Percentiles rank a stretch among this genome's conserved stretches.
phyloP scores from a whole-genome alignment of 495 filamentous ascomycete species.

The Neurospora sp. region DNA sequence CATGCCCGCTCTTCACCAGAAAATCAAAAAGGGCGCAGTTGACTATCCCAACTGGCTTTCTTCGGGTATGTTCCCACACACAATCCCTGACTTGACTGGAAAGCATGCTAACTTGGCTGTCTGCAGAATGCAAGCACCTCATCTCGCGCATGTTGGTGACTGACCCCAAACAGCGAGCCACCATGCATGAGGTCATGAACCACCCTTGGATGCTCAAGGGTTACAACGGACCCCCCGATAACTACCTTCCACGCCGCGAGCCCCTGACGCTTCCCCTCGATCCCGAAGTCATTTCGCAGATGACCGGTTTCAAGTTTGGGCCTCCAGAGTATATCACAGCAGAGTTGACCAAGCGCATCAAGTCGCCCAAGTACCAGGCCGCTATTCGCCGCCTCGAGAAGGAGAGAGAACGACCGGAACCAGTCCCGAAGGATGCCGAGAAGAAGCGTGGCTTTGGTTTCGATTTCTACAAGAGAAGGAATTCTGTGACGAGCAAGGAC shows the following conservation, averaged over 20 bases:
- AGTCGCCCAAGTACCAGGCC: slow-evolving; percentile 84
- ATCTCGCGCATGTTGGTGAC: slow-evolving; percentile 96
- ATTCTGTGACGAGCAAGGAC: slow-evolving; percentile 76
- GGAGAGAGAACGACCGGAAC: slow-evolving; percentile 52
- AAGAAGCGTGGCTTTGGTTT: slow-evolving; percentile 83
- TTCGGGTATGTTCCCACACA: slow-evolving; percentile 49
- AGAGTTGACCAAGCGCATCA: slow-evolving; percentile 73
- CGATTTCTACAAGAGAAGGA: slow-evolving; percentile 94
- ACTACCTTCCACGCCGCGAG: slow-evolving; percentile 74
- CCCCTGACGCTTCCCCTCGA: slow-evolving; percentile 81
- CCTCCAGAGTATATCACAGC: slow-evolving; percentile 67
- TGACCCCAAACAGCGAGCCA: slow-evolving; percentile 79
- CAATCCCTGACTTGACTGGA: background rate
- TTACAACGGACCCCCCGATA: slow-evolving; percentile 76
- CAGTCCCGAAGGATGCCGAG: slow-evolving; percentile 53
- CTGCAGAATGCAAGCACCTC: slow-evolving; percentile 79
- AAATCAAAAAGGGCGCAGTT: slow-evolving; percentile 95
- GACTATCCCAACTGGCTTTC: slow-evolving; percentile 94
- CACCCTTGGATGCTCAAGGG: slow-evolving; percentile 98
- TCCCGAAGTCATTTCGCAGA: slow-evolving; percentile 70
- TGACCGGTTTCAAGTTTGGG: slow-evolving; percentile 98
- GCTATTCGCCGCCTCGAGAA: slow-evolving; percentile 54
- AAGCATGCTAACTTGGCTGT: slow-evolving; percentile 18
- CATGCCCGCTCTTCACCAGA: slow-evolving; percentile 96
- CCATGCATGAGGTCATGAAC: slow-evolving; percentile 82